phyloP scores from a whole-genome alignment of 371 early-diverging fungal genomes.

The Conidiobolus incongruus region DNA sequence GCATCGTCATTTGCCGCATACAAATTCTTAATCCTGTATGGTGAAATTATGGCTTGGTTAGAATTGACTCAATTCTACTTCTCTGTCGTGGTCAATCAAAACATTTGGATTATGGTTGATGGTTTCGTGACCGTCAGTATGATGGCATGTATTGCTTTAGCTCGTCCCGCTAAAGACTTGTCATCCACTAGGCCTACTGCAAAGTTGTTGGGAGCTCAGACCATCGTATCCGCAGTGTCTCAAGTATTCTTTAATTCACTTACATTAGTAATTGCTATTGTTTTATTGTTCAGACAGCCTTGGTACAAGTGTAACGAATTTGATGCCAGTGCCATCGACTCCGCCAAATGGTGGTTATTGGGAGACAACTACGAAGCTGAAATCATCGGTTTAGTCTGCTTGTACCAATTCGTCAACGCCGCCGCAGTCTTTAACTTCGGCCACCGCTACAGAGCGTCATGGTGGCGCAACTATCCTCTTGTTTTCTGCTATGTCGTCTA shows the following conservation, averaged over 20 bases:
- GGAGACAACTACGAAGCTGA: conserved; percentile 52
- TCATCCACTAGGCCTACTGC: conserved; percentile 41
- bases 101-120: conserved; percentile 48
- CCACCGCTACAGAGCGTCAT: conserved; percentile 26
- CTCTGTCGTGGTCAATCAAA: conserved; percentile 22
- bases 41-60: conserved; percentile 47
- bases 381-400: conserved; percentile 23
- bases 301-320: conserved; percentile 53
- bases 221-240: conserved; percentile 34
- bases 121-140: conserved; percentile 34
- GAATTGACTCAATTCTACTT: conserved; percentile 34
- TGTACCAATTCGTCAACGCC: conserved; percentile 35
- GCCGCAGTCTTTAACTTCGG: conserved; percentile 46
- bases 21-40: conserved; percentile 50
- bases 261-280: conserved; percentile 19
- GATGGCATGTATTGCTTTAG: conserved; percentile 39
- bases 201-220: conserved; percentile 37
- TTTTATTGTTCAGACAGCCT: conserved; percentile 30
- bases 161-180: conserved; percentile 24
- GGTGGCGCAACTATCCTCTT: conserved; percentile 29
- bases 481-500: conserved; percentile 22
- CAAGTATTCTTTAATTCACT: conserved; percentile 34
- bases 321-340: conserved; percentile 28
- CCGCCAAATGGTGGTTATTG: conserved; percentile 48
- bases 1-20: conserved; percentile 53